These are phyloP conservation scores for Geranium incanum DNA, from an alignment of 441 rosid species.

Conservation along the genomic window DNA sequence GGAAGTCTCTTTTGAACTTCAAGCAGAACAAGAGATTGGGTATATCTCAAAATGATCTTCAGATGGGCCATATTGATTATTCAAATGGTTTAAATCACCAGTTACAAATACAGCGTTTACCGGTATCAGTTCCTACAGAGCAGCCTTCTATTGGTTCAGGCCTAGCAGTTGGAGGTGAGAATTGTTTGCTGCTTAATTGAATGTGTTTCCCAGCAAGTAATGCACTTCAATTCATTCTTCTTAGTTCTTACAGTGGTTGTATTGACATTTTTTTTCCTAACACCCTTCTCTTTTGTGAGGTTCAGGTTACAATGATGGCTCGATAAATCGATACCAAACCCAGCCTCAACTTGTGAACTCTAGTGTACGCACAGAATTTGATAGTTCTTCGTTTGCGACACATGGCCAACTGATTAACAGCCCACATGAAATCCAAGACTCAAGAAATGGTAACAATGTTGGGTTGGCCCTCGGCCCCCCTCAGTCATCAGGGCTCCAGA, in stretches of 20 bases:
- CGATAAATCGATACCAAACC: slow-evolving; percentile 40
- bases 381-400: slow-evolving; percentile 28
- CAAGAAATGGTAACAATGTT: slow-evolving; percentile 36
- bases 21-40: slow-evolving; percentile 54
- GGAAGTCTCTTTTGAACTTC: slow-evolving; percentile 61
- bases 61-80: slow-evolving; percentile 37
- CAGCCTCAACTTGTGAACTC: slow-evolving; percentile 46
- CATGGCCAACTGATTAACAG: slow-evolving; percentile 46
- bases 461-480: slow-evolving; percentile 78
- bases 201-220: background rate
- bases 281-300: slow-evolving; percentile 10
- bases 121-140: slow-evolving; percentile 46
- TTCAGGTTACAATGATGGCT: slow-evolving; percentile 55
- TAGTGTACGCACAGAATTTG: slow-evolving; percentile 44
- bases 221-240: background rate
- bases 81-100: slow-evolving; percentile 47
- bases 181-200: background rate
- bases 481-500: slow-evolving; percentile 55
- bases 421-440: slow-evolving; percentile 41
- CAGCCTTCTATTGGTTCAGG: slow-evolving; percentile 44
- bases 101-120: slow-evolving; percentile 43
- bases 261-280: background rate
- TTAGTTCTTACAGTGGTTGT: background rate
- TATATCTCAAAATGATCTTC: slow-evolving; percentile 44
- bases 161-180: slow-evolving; percentile 56